Conservation (phyloP, 2,329 filamentous ascomycete genomes). For the Paecilomyces sp. region DNA sequence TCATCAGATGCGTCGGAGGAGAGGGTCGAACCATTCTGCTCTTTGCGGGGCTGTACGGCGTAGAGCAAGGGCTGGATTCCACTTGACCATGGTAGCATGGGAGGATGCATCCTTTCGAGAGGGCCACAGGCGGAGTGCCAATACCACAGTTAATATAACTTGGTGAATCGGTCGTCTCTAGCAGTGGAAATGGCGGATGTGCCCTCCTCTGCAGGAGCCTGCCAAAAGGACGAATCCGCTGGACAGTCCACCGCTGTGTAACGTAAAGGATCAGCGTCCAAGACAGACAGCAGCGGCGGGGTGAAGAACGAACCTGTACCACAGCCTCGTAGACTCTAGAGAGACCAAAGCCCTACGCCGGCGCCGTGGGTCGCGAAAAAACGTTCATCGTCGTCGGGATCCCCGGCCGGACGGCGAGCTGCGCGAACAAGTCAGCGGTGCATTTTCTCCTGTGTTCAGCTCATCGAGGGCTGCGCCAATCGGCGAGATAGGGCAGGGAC, state of each 20-base stretch:
- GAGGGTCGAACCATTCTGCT: background rate
- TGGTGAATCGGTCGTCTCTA: background rate
- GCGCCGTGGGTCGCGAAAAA: background rate
- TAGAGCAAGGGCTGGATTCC: background rate
- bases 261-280: background rate
- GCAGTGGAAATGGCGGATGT: background rate
- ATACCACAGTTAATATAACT: background rate
- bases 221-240: background rate
- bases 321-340: too few relatives aligned
- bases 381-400: background rate
- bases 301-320: background rate
- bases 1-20: background rate
- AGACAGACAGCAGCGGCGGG: background rate
- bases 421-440: background rate
- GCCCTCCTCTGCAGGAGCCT: background rate
- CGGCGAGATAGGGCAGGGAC: background rate
- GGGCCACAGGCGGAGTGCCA: background rate
- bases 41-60: background rate
- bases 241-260: background rate
- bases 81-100: background rate
- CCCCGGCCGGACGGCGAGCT: background rate
- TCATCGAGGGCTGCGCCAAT: background rate
- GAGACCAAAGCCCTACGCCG: background rate
- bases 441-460: background rate
- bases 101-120: background rate